These are phyloP conservation scores for Bidens hawaiensis DNA, from an alignment of 140 eudicot genomes.

Conservation along the genomic window DNA sequence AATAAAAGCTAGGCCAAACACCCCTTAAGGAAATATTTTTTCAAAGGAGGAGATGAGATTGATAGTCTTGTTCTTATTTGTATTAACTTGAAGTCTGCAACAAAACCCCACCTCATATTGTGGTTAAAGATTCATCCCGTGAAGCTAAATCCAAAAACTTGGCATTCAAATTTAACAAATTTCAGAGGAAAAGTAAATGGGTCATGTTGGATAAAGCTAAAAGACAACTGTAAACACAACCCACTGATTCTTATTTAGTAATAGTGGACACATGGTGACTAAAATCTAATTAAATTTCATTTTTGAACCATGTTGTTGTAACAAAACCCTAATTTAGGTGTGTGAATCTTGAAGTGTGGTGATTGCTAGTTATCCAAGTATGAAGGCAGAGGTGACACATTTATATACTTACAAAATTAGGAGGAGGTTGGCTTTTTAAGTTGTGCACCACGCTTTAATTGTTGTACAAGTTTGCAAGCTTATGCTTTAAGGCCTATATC, in stretches of 20 bases:
- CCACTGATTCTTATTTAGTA: slow-evolving; percentile 22
- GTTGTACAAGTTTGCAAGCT: too few species aligned
- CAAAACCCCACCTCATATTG: slow-evolving; percentile 33
- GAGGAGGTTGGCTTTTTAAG: too few species aligned
- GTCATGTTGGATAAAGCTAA: slow-evolving; percentile 32
- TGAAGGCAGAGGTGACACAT: slow-evolving; percentile 5
- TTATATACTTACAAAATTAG: too few species aligned
- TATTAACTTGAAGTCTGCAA: too few species aligned
- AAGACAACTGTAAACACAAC: slow-evolving; percentile 27
- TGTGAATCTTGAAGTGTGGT: slow-evolving; percentile 27
- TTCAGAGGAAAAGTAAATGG: slow-evolving; percentile 16
- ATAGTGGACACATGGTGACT: slow-evolving; percentile 31
- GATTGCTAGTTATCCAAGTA: slow-evolving; percentile 20
- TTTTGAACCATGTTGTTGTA: slow-evolving; percentile 11
- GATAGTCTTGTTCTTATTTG: too few species aligned
- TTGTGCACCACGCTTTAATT: too few species aligned
- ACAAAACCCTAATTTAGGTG: slow-evolving; percentile 33
- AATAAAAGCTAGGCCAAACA: too few species aligned
- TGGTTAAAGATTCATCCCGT: slow-evolving; percentile 25
- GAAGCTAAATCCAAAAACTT: slow-evolving; percentile 28
- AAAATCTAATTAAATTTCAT: slow-evolving; percentile 14
- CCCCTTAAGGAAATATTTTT: too few species aligned
- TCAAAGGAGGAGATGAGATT: too few species aligned
- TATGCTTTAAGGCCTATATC: too few species aligned
- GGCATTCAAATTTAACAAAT: slow-evolving; percentile 9